Evolutionary conservation across 1,139 yeast genomes (phyloP).

Genomic region (Sugiyamaella pinicola): DNA sequence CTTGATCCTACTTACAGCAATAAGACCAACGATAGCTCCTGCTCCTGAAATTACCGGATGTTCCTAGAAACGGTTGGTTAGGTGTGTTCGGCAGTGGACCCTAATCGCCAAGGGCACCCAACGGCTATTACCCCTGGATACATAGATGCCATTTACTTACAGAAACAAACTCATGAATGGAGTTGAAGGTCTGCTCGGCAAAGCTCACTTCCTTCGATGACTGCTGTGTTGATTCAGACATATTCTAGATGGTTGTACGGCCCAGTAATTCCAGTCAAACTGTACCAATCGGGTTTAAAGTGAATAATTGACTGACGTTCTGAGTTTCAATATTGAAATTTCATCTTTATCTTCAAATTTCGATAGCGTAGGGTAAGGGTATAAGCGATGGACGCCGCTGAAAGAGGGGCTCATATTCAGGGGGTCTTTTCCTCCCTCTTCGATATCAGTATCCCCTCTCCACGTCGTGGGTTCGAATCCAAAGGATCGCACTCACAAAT

Average conservation of each 20-base stretch:
- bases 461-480: too few species aligned
- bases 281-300: too few species aligned
- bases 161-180: slow-evolving; percentile 46
- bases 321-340: neutral
- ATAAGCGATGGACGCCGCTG: neutral
- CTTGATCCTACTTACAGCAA: slow-evolving; percentile 35
- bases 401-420: neutral
- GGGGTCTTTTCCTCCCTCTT: too few species aligned
- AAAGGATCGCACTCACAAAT: too few species aligned
- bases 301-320: neutral
- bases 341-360: slow-evolving; percentile 8
- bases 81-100: too few species aligned
- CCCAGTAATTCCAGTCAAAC: neutral
- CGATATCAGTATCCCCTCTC: too few species aligned
- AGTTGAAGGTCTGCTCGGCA: slow-evolving; percentile 63
- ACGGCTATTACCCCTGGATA: neutral
- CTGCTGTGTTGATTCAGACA: slow-evolving; percentile 6
- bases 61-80: slow-evolving; percentile 37
- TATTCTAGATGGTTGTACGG: neutral
- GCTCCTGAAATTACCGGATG: slow-evolving; percentile 78
- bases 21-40: slow-evolving; percentile 63
- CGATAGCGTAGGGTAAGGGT: slow-evolving; percentile 2
- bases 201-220: slow-evolving; percentile 44
- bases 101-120: too few species aligned
- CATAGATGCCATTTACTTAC: slow-evolving; percentile 27